Evolutionary conservation across 805 yeast species (phyloP), one percentile per base, ranked within the genome.

Genomic region (Metschnikowia peoriensis): DNA sequence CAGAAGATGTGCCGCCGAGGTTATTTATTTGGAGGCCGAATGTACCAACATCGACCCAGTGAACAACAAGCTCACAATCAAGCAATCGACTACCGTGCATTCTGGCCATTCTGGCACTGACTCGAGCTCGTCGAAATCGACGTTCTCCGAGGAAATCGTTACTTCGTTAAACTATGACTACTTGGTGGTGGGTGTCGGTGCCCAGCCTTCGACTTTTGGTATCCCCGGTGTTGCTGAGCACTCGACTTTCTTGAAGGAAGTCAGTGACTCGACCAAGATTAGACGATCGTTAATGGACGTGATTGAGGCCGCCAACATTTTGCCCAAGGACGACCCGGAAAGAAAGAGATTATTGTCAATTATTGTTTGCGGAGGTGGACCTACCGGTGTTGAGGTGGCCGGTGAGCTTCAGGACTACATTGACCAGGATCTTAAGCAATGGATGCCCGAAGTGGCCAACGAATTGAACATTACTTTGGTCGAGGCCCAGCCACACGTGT

Each of bases 281-380:
- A 83, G 97, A 72, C 80, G 79, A 66, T 84, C 87, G 61, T 79
- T 92, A 57, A 88, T 91, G 86, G 89, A 89, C 68, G 82, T 88
- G 62, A 85, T 92, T 64, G 97, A 93, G 76, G 87, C 90, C 57
- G 97, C 97, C 41, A 83, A 88, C 61, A 76, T 86, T 59, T 80
- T 91, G 61, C 89, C 94, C 52, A 81, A 80, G 61, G 85, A 76
- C 50, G 89, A 83, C 61, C 84, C 85, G 17, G 96, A 89, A 69
- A 84, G 97, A 73, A 82, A 84, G 73, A 83, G 96, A 70, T 80
- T 93, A 63, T 80, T 92, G 68, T 87, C 86, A 57, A 85, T 91
- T 63, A 93, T 93, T 57, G 96, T 93, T 57, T 96, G 94, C 61
- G 98, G 98, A 65, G 98, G 97, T 73, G 98, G 98, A 59, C 97